Evolutionary conservation across 2,329 filamentous ascomycete species (phyloP), one percentile per base, ranked within the genome.

Genomic region (Macrophomina tecta): DNA sequence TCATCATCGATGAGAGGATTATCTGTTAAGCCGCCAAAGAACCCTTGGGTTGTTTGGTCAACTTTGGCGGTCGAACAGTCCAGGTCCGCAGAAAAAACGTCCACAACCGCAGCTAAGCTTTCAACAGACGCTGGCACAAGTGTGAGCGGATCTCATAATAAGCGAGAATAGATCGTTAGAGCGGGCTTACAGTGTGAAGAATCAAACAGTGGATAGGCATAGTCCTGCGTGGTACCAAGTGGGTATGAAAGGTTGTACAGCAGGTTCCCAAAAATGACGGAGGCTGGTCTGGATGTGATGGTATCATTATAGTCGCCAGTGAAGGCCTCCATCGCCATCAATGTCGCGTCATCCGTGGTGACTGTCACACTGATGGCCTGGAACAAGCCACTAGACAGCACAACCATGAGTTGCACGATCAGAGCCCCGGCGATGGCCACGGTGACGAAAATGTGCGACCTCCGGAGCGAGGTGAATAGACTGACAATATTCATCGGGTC

Each of bases 81-180:
- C 4, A 60, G 38, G 14, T 60, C 55, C 12, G 55, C 55, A 7
- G 55, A 60, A n/a, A 60, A 60, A 14, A 60, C 55, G 30, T 60
- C 40, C 36, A 60, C 55, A 1, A 16, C 9, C 1, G 55, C 55
- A 23, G 38, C 14, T 12, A 60, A 12, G 32, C n/a, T 28, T 3
- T 40, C 8, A 4, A 45, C n/a, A 23, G 53, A 58, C 42, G 53
- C 53, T 58, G n/a, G n/a, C 6, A 12, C 8, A 30, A 5, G 23
- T 12, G 34, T 58, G 42, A 53, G 49, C 28, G 11, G 14, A 2
- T 23, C 14, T 52, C 23, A 23, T 23, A 23, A 12, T 16, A 12
- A 12, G 16, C 9, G 16, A 55, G 28, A 55, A 18, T 30, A 9
- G 9, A 5, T 11, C 32, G 9, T 16, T 5, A 28, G 9, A 36